Percentiles rank a stretch among this genome's conserved stretches.
phyloP scores from a whole-genome alignment of 177 flowering plant species.

The Vitis hybrid region DNA sequence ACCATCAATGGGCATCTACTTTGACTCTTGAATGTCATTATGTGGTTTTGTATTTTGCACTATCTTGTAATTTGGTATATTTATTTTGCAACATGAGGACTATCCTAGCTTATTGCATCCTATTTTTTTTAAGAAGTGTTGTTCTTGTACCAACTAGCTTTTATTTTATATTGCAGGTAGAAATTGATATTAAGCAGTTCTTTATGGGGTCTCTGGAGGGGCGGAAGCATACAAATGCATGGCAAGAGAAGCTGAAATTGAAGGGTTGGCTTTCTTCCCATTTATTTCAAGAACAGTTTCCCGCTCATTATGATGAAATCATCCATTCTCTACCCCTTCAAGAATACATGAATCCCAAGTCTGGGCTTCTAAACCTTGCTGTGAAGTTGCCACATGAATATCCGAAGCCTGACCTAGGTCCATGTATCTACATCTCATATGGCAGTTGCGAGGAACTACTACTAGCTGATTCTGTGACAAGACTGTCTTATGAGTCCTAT shows the following conservation, averaged over 20 bases:
- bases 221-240: conserved; percentile 27
- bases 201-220: conserved; percentile 55
- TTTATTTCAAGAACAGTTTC: conserved; percentile 56
- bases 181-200: conserved; percentile 46
- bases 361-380: conserved; percentile 66
- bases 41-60: too few relatives aligned
- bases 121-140: too few relatives aligned
- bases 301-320: conserved; percentile 51
- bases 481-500: conserved; percentile 44
- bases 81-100: too few relatives aligned
- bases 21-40: too few relatives aligned
- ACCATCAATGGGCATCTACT: too few relatives aligned
- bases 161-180: conserved; percentile 45
- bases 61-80: too few relatives aligned
- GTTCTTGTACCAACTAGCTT: neutral
- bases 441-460: conserved; percentile 51
- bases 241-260: conserved; percentile 54
- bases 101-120: too few relatives aligned
- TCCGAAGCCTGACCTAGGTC: conserved; percentile 53
- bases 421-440: conserved; percentile 51
- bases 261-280: conserved; percentile 62
- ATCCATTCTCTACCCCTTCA: conserved; percentile 58
- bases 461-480: conserved; percentile 54
- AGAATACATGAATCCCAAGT: conserved; percentile 62
- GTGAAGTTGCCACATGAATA: conserved; percentile 45